Base-by-base conservation (phyloP, 164 flowering plant genomes). In the Warburgia ugandensis region DNA sequence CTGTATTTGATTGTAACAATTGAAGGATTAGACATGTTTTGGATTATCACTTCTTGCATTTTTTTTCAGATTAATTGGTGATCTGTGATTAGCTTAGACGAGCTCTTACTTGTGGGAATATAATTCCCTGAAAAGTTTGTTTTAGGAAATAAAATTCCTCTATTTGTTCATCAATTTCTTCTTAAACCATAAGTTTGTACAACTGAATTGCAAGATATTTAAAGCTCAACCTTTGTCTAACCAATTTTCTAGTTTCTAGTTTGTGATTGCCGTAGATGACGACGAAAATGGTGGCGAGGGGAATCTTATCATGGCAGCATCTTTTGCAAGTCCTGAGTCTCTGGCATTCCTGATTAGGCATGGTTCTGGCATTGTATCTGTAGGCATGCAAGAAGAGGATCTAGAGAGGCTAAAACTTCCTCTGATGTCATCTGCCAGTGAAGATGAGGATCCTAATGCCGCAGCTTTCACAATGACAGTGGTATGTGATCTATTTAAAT, bases 241-340 rank as follows among this genome's bases (percentile, higher is more conserved):
- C 31, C 45, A 16, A 9, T 46, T 42, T 45, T 61, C 45, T 58
- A 45, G 59, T 44, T 45, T 63, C 48, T 60, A 87, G 96, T 78
- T 79, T 79, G 90, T 87, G 76, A 81, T 87, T 61, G 96, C 79
- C 50, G 90, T 85, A 61, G 92, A 83, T 62, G 95, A 87, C 78
- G 92, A 86, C 62, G 72, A 68, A 56, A 78, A 70, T 45, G 70
- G 73, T 21, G 52, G 66, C 25, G 92, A 83, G 75, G 98, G 96
- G 54, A 72, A 83, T 65, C 75, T 87, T 30, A 66, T 85, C 33
- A 84, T 84, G 94, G 94, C 86, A 46, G 98, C 96, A 44, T 73
- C 77, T 47, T 61, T 67, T 43, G 57, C 65, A 12, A 79, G 63
- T 54, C 52, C 89, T 2, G 20, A 54, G 37, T 67, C 77, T 23